A percentile compares a stretch with the other conserved stretches of the same genome.
Conservation (phyloP, 257 asterid genomes). For the Nemophila menziesii region DNA sequence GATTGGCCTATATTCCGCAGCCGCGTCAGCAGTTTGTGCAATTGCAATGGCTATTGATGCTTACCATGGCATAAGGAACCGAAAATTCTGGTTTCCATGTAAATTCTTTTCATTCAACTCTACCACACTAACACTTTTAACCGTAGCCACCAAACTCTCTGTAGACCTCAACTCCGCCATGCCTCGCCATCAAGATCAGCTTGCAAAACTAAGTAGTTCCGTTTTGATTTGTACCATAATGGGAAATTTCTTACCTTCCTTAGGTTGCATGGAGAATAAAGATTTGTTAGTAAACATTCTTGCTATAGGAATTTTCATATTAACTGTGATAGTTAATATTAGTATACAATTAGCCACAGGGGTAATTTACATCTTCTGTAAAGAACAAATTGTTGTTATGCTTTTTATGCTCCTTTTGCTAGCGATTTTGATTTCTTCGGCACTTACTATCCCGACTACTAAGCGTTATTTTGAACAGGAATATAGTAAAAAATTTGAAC, state of each 20-base stretch:
- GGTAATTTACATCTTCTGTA: constrained; percentile 51
- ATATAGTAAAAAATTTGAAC: constrained; percentile 26
- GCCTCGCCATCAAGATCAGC: constrained; percentile 68
- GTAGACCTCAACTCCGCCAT: constrained; percentile 65
- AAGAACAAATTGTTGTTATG: constrained; percentile 35
- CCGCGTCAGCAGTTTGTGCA: constrained; percentile 41
- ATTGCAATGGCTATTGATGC: constrained; percentile 37
- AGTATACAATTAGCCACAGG: constrained; percentile 63
- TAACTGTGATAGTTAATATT: constrained; percentile 46
- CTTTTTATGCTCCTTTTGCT: constrained; percentile 43
- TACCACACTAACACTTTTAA: constrained; percentile 47
- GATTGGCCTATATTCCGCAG: constrained; percentile 42
- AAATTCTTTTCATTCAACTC: constrained; percentile 69
- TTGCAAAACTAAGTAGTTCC: constrained; percentile 60
- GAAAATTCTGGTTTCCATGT: constrained; percentile 60
- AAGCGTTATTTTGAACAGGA: constrained; percentile 42
- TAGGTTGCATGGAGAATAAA: constrained; percentile 45
- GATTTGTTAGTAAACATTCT: constrained; percentile 50
- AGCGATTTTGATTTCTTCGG: constrained; percentile 32
- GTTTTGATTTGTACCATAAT: constrained; percentile 43
- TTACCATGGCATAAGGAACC: constrained; percentile 31
- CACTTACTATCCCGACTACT: constrained; percentile 45
- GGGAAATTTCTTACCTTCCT: constrained; percentile 57
- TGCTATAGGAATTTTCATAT: constrained; percentile 49
- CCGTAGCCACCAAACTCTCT: constrained; percentile 58